A percentile compares a stretch with the other conserved stretches of the same genome.
Conservation (phyloP, 768 basidiomycete species). For the Gymnopilus junonius region DNA sequence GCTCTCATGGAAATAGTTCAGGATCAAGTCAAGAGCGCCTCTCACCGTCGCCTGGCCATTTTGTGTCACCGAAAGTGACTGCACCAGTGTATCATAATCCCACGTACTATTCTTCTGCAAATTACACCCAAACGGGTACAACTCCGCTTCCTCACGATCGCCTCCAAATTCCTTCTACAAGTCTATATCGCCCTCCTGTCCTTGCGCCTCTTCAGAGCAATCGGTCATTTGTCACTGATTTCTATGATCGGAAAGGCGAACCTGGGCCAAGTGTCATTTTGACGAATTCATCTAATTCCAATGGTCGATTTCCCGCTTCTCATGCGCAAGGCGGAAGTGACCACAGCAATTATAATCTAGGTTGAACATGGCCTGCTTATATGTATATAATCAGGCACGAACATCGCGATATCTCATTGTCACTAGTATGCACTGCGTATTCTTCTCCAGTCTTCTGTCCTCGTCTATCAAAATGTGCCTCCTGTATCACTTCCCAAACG, state of each 20-base stretch:
- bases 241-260: background rate
- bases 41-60: background rate
- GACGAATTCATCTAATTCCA: background rate
- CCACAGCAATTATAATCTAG: background rate
- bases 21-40: background rate
- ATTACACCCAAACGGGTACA: too few species aligned
- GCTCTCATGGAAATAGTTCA: background rate
- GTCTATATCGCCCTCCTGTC: too few species aligned
- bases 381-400: background rate
- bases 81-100: background rate
- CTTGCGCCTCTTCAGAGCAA: too few species aligned
- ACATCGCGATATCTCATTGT: background rate
- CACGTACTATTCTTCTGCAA: too few species aligned
- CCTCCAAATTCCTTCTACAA: too few species aligned
- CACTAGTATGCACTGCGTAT: too few species aligned
- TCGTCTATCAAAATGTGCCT: background rate
- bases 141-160: too few species aligned
- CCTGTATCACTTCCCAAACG: background rate
- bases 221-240: too few species aligned
- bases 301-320: background rate
- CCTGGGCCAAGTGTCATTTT: background rate
- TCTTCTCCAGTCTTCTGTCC: background rate
- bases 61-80: background rate
- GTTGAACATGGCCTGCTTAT: background rate
- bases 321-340: background rate